Evolutionary conservation across 163 green algal species (phyloP).

Genomic region (Scenedesmus sp.): DNA sequence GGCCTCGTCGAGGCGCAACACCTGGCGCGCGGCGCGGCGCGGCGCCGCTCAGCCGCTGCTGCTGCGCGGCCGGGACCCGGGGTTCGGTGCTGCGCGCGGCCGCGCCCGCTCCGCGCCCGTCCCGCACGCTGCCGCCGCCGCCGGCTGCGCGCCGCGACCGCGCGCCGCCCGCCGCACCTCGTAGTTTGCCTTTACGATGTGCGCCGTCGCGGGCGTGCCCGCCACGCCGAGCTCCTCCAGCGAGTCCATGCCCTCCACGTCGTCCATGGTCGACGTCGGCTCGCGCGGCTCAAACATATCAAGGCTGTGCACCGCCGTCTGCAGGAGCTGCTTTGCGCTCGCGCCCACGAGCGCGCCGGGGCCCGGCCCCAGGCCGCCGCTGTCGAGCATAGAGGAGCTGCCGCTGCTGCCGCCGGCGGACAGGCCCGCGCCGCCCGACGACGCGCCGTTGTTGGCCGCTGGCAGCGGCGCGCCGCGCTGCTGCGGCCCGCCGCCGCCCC

Average conservation of each 20-base stretch:
- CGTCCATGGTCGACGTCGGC: conserved; percentile 11
- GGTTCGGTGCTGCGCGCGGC: too few species aligned
- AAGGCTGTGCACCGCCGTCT: conserved; percentile 51
- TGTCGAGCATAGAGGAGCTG: not conserved
- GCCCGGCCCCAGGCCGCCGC: not conserved
- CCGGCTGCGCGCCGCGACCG: too few species aligned
- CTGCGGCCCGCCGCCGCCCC: not conserved
- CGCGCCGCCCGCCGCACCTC: conserved; percentile 58
- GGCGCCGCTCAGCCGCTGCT: not conserved
- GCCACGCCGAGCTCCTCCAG: conserved; percentile 13
- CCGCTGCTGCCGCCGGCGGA: not conserved
- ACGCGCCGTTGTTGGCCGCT: not conserved
- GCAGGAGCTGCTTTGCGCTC: conserved; percentile 51
- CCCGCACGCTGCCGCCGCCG: too few species aligned
- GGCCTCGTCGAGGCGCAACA: conserved; percentile 15
- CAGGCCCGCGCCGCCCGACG: not conserved
- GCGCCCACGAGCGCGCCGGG: conserved; percentile 11
- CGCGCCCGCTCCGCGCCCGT: not conserved
- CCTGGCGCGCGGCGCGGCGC: not conserved
- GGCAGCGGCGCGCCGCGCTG: not conserved
- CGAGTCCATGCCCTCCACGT: conserved; percentile 30
- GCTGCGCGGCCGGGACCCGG: too few species aligned
- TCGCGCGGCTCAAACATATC: conserved; percentile 45
- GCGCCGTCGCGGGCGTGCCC: conserved; percentile 16
- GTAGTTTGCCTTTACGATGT: conserved; percentile 57